These are phyloP conservation scores for Pseudonitzschia pungens DNA, from an alignment of 108 stramenopile genomes.

Conservation along the genomic window DNA sequence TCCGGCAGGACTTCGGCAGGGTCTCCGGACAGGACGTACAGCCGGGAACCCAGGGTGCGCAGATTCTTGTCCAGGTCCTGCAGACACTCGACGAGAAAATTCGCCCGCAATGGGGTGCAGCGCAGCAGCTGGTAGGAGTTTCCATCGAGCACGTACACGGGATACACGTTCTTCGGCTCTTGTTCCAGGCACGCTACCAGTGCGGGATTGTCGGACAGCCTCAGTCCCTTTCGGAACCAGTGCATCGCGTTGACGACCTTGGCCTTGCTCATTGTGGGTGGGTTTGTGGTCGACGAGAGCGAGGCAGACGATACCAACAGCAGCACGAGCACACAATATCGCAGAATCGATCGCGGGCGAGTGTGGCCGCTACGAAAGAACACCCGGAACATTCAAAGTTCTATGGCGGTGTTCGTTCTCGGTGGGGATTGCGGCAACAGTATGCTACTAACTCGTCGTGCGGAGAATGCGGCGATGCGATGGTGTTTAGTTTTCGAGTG, in stretches of 20 bases:
- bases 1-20: constrained; percentile 71
- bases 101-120: constrained; percentile 67
- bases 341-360: background rate
- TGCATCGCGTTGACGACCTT: constrained; percentile 44
- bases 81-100: constrained; percentile 87
- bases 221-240: constrained; percentile 94
- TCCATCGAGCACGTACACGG: constrained; percentile 83
- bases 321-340: background rate
- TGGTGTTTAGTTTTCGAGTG: too few relatives aligned
- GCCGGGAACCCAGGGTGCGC: constrained; percentile 49
- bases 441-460: too few relatives aligned
- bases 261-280: background rate
- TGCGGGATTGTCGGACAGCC: constrained; percentile 94
- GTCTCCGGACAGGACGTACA: constrained; percentile 79
- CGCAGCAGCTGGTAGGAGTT: constrained; percentile 66
- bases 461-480: too few relatives aligned
- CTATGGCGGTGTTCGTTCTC: background rate
- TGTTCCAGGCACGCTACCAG: constrained; percentile 49
- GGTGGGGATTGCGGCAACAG: too few relatives aligned
- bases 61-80: constrained; percentile 74
- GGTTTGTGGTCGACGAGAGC: background rate
- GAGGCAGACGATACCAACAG: background rate
- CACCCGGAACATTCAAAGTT: background rate
- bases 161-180: constrained; percentile 37
- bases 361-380: background rate